Conservation (phyloP, 805 yeast genomes). For the Clavispora fructus region DNA sequence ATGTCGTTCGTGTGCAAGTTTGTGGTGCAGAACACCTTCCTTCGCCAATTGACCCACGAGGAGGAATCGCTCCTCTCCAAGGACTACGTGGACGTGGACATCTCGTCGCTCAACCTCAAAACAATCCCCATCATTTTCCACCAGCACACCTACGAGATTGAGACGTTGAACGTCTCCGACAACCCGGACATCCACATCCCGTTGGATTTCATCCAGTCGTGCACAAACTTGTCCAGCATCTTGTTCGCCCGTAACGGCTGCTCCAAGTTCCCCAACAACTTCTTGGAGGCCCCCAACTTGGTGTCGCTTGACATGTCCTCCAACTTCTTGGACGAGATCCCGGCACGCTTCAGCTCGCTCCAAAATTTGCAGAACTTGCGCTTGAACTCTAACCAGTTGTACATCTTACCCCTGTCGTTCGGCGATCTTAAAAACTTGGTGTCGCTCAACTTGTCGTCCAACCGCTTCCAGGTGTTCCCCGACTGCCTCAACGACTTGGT, state of each 20-base stretch:
- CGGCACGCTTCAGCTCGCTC: slow-evolving; percentile 51
- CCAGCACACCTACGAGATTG: slow-evolving; percentile 75
- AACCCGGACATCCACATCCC: slow-evolving; percentile 86
- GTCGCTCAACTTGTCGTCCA: slow-evolving; percentile 73
- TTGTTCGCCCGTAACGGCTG: slow-evolving; percentile 70
- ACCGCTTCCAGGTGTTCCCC: slow-evolving; percentile 58
- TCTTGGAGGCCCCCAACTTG: slow-evolving; percentile 64
- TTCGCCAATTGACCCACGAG: slow-evolving; percentile 58
- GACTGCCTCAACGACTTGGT: slow-evolving; percentile 57
- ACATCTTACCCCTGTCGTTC: slow-evolving; percentile 56
- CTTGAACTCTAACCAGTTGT: slow-evolving; percentile 71
- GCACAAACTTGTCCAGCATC: slow-evolving; percentile 63
- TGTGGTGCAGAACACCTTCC: slow-evolving; percentile 57
- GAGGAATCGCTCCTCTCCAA: slow-evolving; percentile 63
- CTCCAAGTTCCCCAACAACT: slow-evolving; percentile 66
- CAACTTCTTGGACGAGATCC: slow-evolving; percentile 65
- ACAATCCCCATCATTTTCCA: slow-evolving; percentile 82
- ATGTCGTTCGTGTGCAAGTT: slow-evolving; percentile 77
- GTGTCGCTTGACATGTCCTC: slow-evolving; percentile 69
- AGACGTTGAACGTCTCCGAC: slow-evolving; percentile 73
- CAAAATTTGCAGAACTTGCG: slow-evolving; percentile 53
- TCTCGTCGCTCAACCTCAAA: slow-evolving; percentile 68
- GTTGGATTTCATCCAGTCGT: slow-evolving; percentile 77
- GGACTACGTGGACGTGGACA: slow-evolving; percentile 68
- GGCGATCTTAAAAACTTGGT: slow-evolving; percentile 49